Percentiles rank a stretch among this genome's conserved stretches.
Conservation (phyloP, 75 land plant species). For the Ceratopteris richardii region DNA sequence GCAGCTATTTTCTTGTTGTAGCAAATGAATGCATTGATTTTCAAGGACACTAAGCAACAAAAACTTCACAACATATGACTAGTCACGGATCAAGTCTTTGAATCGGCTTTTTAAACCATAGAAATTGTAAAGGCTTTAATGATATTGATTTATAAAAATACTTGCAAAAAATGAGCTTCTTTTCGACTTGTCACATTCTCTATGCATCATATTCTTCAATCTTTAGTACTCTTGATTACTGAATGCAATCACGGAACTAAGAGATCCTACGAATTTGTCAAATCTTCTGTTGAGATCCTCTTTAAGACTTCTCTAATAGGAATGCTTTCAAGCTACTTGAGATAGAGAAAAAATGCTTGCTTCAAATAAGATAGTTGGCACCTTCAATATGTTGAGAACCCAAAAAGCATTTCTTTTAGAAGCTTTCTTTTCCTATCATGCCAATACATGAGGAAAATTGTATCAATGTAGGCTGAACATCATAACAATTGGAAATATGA, state of each 20-base stretch:
- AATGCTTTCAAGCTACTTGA: constrained; percentile 74
- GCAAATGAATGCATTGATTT: too few relatives aligned
- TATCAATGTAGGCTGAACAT: constrained; percentile 67
- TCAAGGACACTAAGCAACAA: too few relatives aligned
- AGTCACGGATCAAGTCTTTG: too few relatives aligned
- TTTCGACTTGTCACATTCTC: constrained; percentile 54
- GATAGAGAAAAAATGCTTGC: constrained; percentile 79
- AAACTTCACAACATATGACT: too few relatives aligned
- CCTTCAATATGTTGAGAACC: constrained; percentile 74
- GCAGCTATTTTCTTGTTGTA: too few relatives aligned
- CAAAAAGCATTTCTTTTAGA: constrained; percentile 56
- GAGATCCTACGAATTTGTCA: constrained; percentile 48
- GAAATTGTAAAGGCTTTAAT: too few relatives aligned
- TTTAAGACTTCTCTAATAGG: constrained; percentile 81
- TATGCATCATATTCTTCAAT: constrained; percentile 79
- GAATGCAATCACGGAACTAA: constrained; percentile 69
- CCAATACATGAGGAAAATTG: constrained; percentile 81
- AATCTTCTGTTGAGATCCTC: constrained; percentile 56
- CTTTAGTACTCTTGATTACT: constrained; percentile 86
- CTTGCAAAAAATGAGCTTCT: too few relatives aligned
- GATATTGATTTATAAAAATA: too few relatives aligned
- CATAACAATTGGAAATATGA: constrained; percentile 69
- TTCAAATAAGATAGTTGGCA: constrained; percentile 79
- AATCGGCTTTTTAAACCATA: too few relatives aligned
- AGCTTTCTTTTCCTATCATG: constrained; percentile 58